Evolutionary conservation across 306 rosid species (phyloP).

Genomic region (Prunus davidiana): DNA sequence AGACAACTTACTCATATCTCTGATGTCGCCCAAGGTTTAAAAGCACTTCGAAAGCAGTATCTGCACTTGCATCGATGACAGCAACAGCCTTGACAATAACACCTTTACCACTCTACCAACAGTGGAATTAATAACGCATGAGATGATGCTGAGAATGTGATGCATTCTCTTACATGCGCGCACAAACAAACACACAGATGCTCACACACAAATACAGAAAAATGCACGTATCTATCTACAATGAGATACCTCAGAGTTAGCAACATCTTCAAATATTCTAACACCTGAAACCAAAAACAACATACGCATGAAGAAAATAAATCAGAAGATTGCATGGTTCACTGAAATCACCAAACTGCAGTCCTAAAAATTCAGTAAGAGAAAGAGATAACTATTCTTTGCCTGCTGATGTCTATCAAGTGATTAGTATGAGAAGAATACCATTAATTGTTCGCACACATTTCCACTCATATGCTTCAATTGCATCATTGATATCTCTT

Average conservation of each 20-base stretch:
- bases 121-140: conserved; percentile 26
- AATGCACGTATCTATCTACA: not conserved
- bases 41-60: conserved; percentile 72
- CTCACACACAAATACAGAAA: not conserved
- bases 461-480: conserved; percentile 84
- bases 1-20: conserved; percentile 82
- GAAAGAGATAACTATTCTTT: conserved; percentile 14
- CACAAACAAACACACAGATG: not conserved
- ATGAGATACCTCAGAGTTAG: conserved; percentile 50
- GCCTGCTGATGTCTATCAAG: conserved; percentile 12
- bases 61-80: conserved; percentile 78
- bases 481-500: conserved; percentile 64
- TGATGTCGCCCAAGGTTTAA: conserved; percentile 59
- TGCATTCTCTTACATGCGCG: not conserved
- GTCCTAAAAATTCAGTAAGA: not conserved
- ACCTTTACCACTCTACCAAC: conserved; percentile 72
- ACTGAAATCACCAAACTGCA: conserved; percentile 4
- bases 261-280: conserved; percentile 85
- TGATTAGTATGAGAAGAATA: conserved; percentile 33
- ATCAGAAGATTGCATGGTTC: conserved; percentile 9
- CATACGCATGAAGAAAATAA: conserved; percentile 3
- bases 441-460: conserved; percentile 82
- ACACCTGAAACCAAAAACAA: conserved; percentile 62
- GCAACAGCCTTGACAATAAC: conserved; percentile 80
- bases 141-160: not conserved